These are phyloP conservation scores for Cladosporium sp. DNA, from an alignment of 2,329 filamentous ascomycete genomes.

Conservation along the genomic window DNA sequence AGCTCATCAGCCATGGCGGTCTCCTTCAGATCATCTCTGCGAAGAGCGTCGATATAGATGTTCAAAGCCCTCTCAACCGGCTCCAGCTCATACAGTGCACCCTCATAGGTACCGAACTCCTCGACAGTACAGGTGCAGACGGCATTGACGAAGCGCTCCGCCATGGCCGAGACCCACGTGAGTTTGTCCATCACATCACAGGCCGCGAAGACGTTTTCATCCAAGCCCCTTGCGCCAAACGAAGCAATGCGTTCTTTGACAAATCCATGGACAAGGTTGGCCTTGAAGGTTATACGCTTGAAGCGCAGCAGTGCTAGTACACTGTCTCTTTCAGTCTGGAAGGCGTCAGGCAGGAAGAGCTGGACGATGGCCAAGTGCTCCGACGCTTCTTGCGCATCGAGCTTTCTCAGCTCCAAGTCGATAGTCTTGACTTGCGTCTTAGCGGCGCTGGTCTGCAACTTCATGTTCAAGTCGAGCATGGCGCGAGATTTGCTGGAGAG, in stretches of 20 bases:
- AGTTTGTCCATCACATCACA: constrained; percentile 83
- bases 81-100: constrained; percentile 80
- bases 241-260: constrained; percentile 73
- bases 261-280: constrained; percentile 70
- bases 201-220: constrained; percentile 74
- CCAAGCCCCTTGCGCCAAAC: constrained; percentile 61
- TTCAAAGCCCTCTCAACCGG: constrained; percentile 88
- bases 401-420: constrained; percentile 77
- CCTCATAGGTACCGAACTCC: constrained; percentile 74
- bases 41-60: constrained; percentile 78
- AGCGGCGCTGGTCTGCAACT: constrained; percentile 81
- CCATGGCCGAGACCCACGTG: constrained; percentile 77
- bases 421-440: constrained; percentile 95
- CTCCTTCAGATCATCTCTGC: constrained; percentile 81
- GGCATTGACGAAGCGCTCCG: constrained; percentile 75
- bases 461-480: constrained; percentile 96
- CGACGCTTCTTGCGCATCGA: constrained; percentile 83
- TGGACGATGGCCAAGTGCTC: constrained; percentile 88
- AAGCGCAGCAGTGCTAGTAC: constrained; percentile 86
- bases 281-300: constrained; percentile 84
- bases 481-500: constrained; percentile 82
- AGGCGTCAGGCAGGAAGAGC: constrained; percentile 82
- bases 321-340: constrained; percentile 74
- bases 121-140: constrained; percentile 74
- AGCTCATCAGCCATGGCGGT: constrained; percentile 77